Evolutionary conservation across 495 filamentous ascomycete genomes (phyloP).

Genomic region (Immersiella caudata): DNA sequence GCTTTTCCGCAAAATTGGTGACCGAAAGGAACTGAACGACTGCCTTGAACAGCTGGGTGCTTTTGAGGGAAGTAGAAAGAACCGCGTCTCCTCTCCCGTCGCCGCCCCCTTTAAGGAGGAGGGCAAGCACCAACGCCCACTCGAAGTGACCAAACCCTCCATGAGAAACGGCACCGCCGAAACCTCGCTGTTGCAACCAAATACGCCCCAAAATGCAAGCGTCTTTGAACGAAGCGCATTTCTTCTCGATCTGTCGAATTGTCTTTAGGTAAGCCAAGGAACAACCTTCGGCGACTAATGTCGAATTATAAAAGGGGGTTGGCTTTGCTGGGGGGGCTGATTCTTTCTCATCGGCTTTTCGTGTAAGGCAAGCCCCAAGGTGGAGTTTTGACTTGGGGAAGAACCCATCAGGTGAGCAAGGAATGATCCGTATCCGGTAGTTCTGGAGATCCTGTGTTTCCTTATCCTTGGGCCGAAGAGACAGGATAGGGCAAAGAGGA

Average conservation of each 20-base stretch:
- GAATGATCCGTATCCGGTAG: constrained; percentile 76
- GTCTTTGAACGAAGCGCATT: constrained; percentile 73
- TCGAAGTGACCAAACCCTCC: constrained; percentile 95
- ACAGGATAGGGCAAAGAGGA: constrained; percentile 70
- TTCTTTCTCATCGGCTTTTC: constrained; percentile 48
- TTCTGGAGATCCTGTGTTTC: constrained; percentile 37
- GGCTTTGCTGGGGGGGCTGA: constrained; percentile 46
- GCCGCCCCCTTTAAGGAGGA: constrained; percentile 76
- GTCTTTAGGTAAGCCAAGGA: constrained; percentile 73
- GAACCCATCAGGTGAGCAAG: constrained; percentile 62
- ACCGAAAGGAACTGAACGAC: constrained; percentile 79
- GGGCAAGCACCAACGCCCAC: constrained; percentile 76
- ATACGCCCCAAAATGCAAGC: constrained; percentile 82
- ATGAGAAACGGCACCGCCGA: constrained; percentile 62
- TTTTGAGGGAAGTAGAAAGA: constrained; percentile 78
- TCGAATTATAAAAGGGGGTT: constrained; percentile 88
- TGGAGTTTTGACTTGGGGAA: constrained; percentile 71
- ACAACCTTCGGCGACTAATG: constrained; percentile 74
- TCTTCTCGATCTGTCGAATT: constrained; percentile 64
- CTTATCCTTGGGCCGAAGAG: constrained; percentile 43
- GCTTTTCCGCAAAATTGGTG: constrained; percentile 66
- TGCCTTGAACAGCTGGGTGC: constrained; percentile 93
- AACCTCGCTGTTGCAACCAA: constrained; percentile 89
- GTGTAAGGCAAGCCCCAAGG: constrained; percentile 71
- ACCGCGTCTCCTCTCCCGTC: constrained; percentile 63